Percentiles rank a stretch among this genome's conserved stretches.
These are phyloP conservation scores for Sextonia rubra DNA, from an alignment of 164 flowering plant genomes.

Conservation along the genomic window DNA sequence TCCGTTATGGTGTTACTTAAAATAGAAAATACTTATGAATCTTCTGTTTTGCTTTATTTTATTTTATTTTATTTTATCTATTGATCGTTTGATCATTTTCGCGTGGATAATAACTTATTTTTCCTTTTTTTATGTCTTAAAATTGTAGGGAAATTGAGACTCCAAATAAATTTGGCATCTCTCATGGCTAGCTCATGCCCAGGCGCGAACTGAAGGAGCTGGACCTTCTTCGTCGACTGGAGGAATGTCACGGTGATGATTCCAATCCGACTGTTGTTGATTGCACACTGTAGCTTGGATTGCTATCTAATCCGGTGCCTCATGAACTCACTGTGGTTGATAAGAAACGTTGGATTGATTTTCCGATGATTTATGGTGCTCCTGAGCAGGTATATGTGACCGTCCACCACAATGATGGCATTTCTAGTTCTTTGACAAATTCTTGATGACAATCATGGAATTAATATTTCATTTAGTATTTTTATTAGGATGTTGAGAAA, in stretches of 20 bases:
- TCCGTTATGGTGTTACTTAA: background rate
- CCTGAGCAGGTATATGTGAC: background rate
- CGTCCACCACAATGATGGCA: background rate
- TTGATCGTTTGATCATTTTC: background rate
- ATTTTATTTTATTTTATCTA: background rate
- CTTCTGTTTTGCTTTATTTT: background rate
- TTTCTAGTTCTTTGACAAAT: background rate
- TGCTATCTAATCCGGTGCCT: background rate
- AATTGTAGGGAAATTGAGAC: background rate
- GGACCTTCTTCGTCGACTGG: conserved; percentile 1
- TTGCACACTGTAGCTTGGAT: conserved; percentile 3
- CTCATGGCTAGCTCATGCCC: background rate
- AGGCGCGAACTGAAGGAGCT: background rate
- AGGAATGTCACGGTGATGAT: background rate
- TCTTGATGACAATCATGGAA: too few species aligned
- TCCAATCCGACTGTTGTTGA: background rate
- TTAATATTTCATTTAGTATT: too few species aligned
- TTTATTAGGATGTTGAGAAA: background rate
- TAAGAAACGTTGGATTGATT: background rate
- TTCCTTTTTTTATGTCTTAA: too few species aligned
- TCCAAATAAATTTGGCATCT: background rate
- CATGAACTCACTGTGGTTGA: background rate
- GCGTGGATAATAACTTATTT: background rate
- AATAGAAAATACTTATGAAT: background rate
- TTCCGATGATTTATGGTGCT: background rate